Evolutionary conservation across 225 moss, liverwort and hornwort species (phyloP).

Genomic region (Rhytidiadelphus loreus): DNA sequence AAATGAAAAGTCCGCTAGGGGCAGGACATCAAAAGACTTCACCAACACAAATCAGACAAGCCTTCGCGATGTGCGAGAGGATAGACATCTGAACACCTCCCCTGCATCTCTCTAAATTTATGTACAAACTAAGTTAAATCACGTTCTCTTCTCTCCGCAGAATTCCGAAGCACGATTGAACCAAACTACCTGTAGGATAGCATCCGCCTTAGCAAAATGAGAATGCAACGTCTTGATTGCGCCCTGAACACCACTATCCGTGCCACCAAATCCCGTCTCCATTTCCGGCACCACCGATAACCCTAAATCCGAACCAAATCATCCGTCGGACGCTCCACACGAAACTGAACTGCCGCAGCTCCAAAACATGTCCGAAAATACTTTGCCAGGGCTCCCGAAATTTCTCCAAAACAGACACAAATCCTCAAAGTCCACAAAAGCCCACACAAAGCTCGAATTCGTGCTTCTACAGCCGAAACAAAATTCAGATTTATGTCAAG

Average conservation of each 20-base stretch:
- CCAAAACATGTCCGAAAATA: not conserved
- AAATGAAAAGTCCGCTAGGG: not conserved
- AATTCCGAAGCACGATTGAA: not conserved
- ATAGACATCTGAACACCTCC: not conserved
- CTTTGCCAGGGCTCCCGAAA: not conserved
- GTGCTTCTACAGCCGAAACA: not conserved
- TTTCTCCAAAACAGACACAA: not conserved
- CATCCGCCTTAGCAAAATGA: constrained; percentile 44
- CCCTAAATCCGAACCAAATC: not conserved
- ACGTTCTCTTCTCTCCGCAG: not conserved
- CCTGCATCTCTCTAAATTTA: not conserved
- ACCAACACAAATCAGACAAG: not conserved
- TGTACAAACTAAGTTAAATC: not conserved
- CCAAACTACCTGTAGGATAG: constrained; percentile 26
- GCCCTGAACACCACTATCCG: constrained; percentile 4
- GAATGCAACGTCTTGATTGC: constrained; percentile 35
- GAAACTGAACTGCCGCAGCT: not conserved
- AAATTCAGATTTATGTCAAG: not conserved
- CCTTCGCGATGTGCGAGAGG: not conserved
- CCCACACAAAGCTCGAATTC: not conserved
- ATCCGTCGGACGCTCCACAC: not conserved
- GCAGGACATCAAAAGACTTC: not conserved
- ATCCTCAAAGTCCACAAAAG: not conserved
- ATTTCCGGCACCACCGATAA: not conserved
- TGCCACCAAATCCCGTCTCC: constrained; percentile 16